Base-by-base conservation (phyloP, 1,284 basidiomycete genomes). In the Trametes hirsuta region DNA sequence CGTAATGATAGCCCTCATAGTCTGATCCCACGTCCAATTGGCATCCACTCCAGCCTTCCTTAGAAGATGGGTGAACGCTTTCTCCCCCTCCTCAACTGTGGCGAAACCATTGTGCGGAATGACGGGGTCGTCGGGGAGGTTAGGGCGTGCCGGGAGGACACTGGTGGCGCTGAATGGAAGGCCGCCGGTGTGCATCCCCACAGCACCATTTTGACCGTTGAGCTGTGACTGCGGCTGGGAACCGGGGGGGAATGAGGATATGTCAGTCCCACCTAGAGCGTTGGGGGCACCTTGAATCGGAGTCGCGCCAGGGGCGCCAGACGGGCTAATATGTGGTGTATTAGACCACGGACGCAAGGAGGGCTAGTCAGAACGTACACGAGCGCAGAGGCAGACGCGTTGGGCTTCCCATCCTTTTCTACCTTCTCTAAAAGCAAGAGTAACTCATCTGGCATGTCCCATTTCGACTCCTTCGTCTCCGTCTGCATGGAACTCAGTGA, bases 21-120 rank as follows among this genome's bases (percentile, higher is more conserved):
- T 95, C 77, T 94, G 88, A 75, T 99, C 97, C 97, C 97, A 99
- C 21, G 94, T 96, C 93, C 94, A 98, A 66, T 84, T 88, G 48
- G 91, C 87, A 76, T 95, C 93, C 49, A 99, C 90, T 22, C 93
- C 91, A 52, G 93, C 92, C 72, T 93, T 91, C 68, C 88, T 85
- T 64, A 99, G 79, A 53, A 99, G 81, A 75, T 92, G 90, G 66
- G 89, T 87, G 75, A 99, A 99, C 2, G 96, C 97, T 67, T 91
- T 91, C 75, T 98, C 95, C 24, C 95, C 95, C 68, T 97, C 94
- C 69, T 94, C 93, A 8, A 88, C 77, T 10, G 90, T 95, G 41
- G 83, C 72, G 70, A 97, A 98, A 1, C 94, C 94, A 62, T 94
- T 94, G 63, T 91, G 88, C 1, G 93, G 93, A 58, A 95, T 93